phyloP scores from a whole-genome alignment of 352 stramenopile genomes.

The Pythium biforme region DNA sequence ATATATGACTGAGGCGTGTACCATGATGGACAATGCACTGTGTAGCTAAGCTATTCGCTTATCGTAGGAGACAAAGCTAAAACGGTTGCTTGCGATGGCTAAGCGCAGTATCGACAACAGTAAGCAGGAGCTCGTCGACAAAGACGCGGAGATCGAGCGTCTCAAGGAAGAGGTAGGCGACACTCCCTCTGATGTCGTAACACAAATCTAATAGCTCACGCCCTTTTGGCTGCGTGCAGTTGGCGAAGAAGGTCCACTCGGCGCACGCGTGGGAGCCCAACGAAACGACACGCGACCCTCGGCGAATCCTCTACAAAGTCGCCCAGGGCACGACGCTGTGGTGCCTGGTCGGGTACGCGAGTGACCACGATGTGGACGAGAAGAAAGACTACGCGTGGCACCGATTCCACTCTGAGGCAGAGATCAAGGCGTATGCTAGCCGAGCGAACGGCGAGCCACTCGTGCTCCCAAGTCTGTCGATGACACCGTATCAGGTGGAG shows the following conservation, averaged over 20 bases:
- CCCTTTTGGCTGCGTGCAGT: slow-evolving; percentile 6
- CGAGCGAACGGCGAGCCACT: slow-evolving; percentile 64
- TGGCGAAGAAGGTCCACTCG: slow-evolving; percentile 33
- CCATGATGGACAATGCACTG: background rate
- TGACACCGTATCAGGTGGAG: slow-evolving; percentile 74
- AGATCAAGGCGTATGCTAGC: slow-evolving; percentile 61
- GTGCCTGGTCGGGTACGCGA: slow-evolving; percentile 83
- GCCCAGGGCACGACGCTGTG: slow-evolving; percentile 56
- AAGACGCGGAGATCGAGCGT: slow-evolving; percentile 50
- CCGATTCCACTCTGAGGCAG: slow-evolving; percentile 55
- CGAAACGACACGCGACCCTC: slow-evolving; percentile 50
- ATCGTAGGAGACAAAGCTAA: slow-evolving; percentile 71
- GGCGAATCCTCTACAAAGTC: slow-evolving; percentile 68
- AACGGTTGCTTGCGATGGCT: slow-evolving; percentile 80
- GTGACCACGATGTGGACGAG: slow-evolving; percentile 67
- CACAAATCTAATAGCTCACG: too few relatives aligned
- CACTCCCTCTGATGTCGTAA: background rate
- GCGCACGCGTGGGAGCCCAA: slow-evolving; percentile 54
- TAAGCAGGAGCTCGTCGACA: slow-evolving; percentile 74
- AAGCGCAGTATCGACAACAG: slow-evolving; percentile 90
- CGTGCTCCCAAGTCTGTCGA: slow-evolving; percentile 54
- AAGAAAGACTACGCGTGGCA: slow-evolving; percentile 70
- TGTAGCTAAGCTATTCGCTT: background rate
- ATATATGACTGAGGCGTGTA: background rate
- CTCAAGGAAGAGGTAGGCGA: slow-evolving; percentile 44